Conservation (phyloP, 176 grass and related monocot species). For the Zizania latifolia region DNA sequence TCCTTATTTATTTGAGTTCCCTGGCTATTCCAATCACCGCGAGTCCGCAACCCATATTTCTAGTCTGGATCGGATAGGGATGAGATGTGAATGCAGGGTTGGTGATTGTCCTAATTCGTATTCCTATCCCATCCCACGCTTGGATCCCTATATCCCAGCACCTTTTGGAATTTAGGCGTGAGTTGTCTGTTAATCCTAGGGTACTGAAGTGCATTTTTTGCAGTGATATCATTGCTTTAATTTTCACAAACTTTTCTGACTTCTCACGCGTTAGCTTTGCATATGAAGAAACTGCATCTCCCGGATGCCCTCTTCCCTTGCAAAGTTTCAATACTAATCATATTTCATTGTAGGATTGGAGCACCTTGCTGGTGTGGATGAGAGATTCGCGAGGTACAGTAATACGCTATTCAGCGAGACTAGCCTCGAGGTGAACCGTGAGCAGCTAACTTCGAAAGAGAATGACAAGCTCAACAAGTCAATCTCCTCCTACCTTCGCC, state of each 20-base stretch:
- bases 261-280: constrained; percentile 2
- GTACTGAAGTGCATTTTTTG: neutral
- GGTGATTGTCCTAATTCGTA: too few species aligned
- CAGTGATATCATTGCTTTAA: neutral
- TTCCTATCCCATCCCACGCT: too few species aligned
- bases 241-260: neutral
- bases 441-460: constrained; percentile 63
- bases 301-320: neutral
- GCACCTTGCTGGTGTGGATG: constrained; percentile 48
- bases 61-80: too few species aligned
- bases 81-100: too few species aligned
- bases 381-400: constrained; percentile 53
- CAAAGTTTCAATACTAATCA: neutral
- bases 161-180: too few species aligned
- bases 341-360: constrained; percentile 62
- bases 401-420: constrained; percentile 72
- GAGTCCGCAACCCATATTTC: too few species aligned
- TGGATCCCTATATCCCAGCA: too few species aligned
- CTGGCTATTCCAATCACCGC: neutral
- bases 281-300: neutral
- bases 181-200: too few species aligned
- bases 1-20: neutral
- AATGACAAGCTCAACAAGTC: constrained; percentile 83
- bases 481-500: constrained; percentile 62
- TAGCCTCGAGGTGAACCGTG: constrained; percentile 72